Conservation (phyloP, 2,329 filamentous ascomycete genomes). For the Pseudopyrenochaeta lycopersici region DNA sequence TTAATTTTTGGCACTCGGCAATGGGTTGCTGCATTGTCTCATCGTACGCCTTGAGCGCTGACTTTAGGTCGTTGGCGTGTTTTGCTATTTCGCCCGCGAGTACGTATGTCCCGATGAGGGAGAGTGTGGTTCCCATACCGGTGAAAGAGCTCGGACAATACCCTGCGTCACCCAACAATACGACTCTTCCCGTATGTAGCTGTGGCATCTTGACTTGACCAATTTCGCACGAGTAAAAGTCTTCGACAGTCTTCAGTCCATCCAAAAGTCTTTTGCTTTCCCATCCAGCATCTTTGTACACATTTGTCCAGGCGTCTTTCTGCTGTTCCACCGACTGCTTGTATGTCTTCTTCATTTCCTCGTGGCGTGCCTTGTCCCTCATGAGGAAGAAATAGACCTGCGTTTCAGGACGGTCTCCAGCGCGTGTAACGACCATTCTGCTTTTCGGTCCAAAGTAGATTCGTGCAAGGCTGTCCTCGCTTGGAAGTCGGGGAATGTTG, state of each 20-base stretch:
- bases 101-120: conserved; percentile 50
- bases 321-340: conserved; percentile 53
- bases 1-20: conserved; percentile 27
- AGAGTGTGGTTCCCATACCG: conserved; percentile 38
- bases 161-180: conserved; percentile 63
- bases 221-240: conserved; percentile 60
- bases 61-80: conserved; percentile 15
- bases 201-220: conserved; percentile 55
- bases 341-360: conserved; percentile 6
- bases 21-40: conserved; percentile 24
- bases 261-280: conserved; percentile 53
- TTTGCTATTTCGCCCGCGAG: conserved; percentile 47
- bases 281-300: conserved; percentile 56
- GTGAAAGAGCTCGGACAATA: conserved; percentile 38
- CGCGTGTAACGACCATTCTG: conserved; percentile 27
- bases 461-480: conserved; percentile 22
- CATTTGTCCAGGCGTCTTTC: conserved; percentile 35
- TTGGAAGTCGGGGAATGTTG: conserved; percentile 26
- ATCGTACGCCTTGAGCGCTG: conserved; percentile 34
- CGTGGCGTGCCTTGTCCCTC: conserved; percentile 8
- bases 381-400: conserved; percentile 34
- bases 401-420: conserved; percentile 25
- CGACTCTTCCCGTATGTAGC: conserved; percentile 59
- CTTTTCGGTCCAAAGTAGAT: conserved; percentile 16
- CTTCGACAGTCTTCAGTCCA: conserved; percentile 47